phyloP scores from a whole-genome alignment of 306 rosid species.

The Prunus fruticosa region DNA sequence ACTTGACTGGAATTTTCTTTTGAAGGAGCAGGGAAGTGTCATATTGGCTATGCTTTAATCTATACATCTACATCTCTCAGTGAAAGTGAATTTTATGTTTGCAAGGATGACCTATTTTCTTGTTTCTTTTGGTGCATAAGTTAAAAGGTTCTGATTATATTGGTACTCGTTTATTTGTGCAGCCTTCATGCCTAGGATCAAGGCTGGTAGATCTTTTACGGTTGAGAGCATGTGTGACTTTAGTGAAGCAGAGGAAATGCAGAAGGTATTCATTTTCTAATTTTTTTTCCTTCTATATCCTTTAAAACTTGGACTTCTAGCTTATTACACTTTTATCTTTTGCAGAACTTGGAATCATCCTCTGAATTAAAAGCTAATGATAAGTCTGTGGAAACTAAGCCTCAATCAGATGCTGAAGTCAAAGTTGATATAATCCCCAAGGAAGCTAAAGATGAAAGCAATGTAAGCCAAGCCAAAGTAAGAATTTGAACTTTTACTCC shows the following conservation, averaged over 20 bases:
- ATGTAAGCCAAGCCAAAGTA: conserved; percentile 5
- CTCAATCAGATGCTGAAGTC: conserved; percentile 30
- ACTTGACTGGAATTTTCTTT: neutral
- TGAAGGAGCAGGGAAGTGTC: neutral
- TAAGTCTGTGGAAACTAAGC: conserved; percentile 22
- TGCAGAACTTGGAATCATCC: conserved; percentile 47
- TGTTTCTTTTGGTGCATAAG: neutral
- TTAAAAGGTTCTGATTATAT: conserved; percentile 16
- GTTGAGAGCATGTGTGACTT: conserved; percentile 78
- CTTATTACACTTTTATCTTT: conserved; percentile 8
- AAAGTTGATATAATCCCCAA: conserved; percentile 27
- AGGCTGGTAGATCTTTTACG: conserved; percentile 67
- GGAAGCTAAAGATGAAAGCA: conserved; percentile 28
- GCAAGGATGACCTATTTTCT: neutral
- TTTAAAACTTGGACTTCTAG: neutral
- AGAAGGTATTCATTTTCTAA: conserved; percentile 42
- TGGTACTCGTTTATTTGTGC: conserved; percentile 25
- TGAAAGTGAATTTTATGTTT: neutral
- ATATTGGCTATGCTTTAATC: neutral
- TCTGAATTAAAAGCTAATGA: conserved; percentile 23
- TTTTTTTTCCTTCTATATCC: neutral
- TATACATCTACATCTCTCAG: neutral
- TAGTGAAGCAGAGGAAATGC: conserved; percentile 63
- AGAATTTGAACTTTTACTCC: conserved; percentile 20
- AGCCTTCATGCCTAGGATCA: conserved; percentile 94